Percentiles rank a stretch among this genome's conserved stretches.
These are phyloP conservation scores for Amaranthus palmeri DNA, from an alignment of 148 eudicot genomes.

Conservation along the genomic window DNA sequence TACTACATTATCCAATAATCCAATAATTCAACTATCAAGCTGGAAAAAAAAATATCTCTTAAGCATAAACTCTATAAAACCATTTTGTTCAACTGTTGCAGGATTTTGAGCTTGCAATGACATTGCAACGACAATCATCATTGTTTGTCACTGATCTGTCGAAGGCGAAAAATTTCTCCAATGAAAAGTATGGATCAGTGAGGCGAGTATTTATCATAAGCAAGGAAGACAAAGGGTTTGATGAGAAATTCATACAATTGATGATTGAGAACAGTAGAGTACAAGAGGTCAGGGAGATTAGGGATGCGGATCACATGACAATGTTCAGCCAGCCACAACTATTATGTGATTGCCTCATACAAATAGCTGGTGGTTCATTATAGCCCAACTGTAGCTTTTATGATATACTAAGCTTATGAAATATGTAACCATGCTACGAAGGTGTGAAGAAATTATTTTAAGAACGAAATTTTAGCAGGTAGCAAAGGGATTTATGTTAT, in stretches of 20 bases:
- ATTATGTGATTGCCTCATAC: conserved; percentile 30
- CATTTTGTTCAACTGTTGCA: conserved; percentile 8
- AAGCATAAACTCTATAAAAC: not conserved
- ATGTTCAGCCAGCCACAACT: conserved; percentile 39
- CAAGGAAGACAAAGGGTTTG: conserved; percentile 29
- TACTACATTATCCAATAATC: no score
- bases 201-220: conserved; percentile 32
- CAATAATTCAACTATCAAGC: no score
- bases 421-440: no score
- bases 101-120: conserved; percentile 35
- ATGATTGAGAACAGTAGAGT: conserved; percentile 31
- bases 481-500: no score
- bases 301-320: conserved; percentile 45
- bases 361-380: conserved; percentile 21
- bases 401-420: no score
- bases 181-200: conserved; percentile 37
- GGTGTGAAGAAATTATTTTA: no score
- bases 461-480: no score
- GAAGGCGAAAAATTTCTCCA: conserved; percentile 24
- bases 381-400: no score
- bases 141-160: conserved; percentile 15
- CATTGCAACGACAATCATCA: conserved; percentile 31
- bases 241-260: conserved; percentile 30
- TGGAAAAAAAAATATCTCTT: no score
- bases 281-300: conserved; percentile 37